Percentiles rank a stretch among this genome's conserved stretches.
Evolutionary conservation across 2,329 filamentous ascomycete genomes (phyloP).

Genomic region (Claviceps paspali): DNA sequence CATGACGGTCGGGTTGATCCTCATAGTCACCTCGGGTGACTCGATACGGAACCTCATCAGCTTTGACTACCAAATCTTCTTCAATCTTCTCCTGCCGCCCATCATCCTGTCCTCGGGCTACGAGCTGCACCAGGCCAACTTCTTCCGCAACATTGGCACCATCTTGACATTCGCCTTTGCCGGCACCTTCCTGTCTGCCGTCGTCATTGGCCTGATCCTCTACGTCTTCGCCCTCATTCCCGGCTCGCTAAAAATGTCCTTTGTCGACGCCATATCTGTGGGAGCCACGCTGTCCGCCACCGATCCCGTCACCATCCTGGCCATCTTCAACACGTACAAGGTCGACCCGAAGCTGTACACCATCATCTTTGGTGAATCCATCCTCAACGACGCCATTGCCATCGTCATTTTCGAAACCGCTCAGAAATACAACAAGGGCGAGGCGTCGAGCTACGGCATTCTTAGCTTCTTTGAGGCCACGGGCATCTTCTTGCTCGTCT

Average conservation of each 20-base stretch:
- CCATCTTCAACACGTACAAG: slow-evolving; percentile 99
- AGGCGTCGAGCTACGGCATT: slow-evolving; percentile 56
- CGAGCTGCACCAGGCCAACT: slow-evolving; percentile 95
- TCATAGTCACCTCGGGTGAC: slow-evolving; percentile 66
- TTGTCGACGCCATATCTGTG: slow-evolving; percentile 92
- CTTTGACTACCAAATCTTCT: slow-evolving; percentile 99
- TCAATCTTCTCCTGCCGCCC: slow-evolving; percentile 93
- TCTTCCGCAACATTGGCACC: slow-evolving; percentile 95
- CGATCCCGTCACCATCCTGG: slow-evolving; percentile 91
- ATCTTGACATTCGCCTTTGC: slow-evolving; percentile 97
- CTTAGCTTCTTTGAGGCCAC: slow-evolving; percentile 80
- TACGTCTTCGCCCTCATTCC: slow-evolving; percentile 82
- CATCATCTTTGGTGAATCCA: slow-evolving; percentile 96
- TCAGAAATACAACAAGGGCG: slow-evolving; percentile 73
- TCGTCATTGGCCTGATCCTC: slow-evolving; percentile 81
- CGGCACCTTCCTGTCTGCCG: slow-evolving; percentile 88
- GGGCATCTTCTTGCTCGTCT: slow-evolving; percentile 87
- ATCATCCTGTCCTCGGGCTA: slow-evolving; percentile 97
- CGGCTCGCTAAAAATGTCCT: slow-evolving; percentile 68
- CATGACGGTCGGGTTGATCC: slow-evolving; percentile 85
- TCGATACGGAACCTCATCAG: slow-evolving; percentile 82
- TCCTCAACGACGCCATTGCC: slow-evolving; percentile 93
- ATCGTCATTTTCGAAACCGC: slow-evolving; percentile 98
- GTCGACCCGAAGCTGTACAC: slow-evolving; percentile 98
- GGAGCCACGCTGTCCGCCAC: slow-evolving; percentile 93